Percentiles rank a stretch among this genome's conserved stretches.
phyloP scores from a whole-genome alignment of 345 rosid species.

The Rhizophora apiculata region DNA sequence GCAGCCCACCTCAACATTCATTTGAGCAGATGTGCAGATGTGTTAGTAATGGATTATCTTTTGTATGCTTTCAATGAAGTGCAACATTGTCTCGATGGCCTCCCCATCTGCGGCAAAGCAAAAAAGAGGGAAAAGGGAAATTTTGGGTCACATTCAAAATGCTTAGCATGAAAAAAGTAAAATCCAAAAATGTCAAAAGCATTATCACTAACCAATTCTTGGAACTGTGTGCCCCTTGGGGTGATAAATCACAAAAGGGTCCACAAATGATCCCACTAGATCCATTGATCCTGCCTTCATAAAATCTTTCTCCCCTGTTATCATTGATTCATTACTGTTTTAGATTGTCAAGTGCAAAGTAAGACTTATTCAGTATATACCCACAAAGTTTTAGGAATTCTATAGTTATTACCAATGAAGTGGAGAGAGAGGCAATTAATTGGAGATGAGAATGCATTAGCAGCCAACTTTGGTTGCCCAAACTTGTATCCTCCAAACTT shows the following conservation, averaged over 20 bases:
- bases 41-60: conserved; percentile 17
- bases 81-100: conserved; percentile 22
- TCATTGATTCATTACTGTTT: not conserved
- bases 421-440: conserved; percentile 56
- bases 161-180: not conserved
- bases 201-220: conserved; percentile 37
- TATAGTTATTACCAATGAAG: conserved; percentile 39
- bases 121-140: not conserved
- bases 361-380: not conserved
- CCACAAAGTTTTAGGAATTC: not conserved
- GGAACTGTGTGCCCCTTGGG: conserved; percentile 46
- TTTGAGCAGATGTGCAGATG: not conserved
- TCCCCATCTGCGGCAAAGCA: conserved; percentile 22
- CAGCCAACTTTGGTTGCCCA: conserved; percentile 50
- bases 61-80: conserved; percentile 33
- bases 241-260: conserved; percentile 57
- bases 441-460: conserved; percentile 49
- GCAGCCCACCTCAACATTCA: too few species aligned
- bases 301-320: conserved; percentile 50
- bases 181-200: not conserved
- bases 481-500: conserved; percentile 35
- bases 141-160: not conserved
- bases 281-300: conserved; percentile 32
- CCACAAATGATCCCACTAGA: conserved; percentile 41
- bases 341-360: not conserved